phyloP scores from a whole-genome alignment of 2,329 filamentous ascomycete genomes.

The Cladosporium phlei region DNA sequence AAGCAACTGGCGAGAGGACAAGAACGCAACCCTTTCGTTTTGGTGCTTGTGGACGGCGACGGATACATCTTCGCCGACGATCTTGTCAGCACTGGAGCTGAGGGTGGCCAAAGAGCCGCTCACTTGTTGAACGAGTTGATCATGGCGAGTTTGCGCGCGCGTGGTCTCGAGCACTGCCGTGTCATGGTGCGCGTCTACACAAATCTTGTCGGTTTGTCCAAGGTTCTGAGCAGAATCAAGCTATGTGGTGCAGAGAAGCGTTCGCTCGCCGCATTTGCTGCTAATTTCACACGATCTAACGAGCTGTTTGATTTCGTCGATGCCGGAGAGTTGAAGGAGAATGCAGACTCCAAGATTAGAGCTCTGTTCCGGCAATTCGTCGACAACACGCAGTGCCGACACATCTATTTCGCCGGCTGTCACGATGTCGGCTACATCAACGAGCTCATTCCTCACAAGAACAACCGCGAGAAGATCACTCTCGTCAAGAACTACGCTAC shows the following conservation, averaged over 20 bases:
- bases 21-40: conserved; percentile 54
- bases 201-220: conserved; percentile 43
- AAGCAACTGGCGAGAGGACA: conserved; percentile 47
- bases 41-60: conserved; percentile 60
- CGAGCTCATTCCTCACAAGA: conserved; percentile 49
- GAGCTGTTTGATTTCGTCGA: conserved; percentile 59
- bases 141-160: conserved; percentile 40
- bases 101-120: conserved; percentile 55
- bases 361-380: conserved; percentile 49
- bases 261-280: conserved; percentile 52
- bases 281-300: conserved; percentile 54
- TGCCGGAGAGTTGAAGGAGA: conserved; percentile 57
- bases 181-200: conserved; percentile 46
- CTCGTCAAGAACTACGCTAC: conserved; percentile 51
- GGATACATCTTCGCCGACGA: conserved; percentile 46
- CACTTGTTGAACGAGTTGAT: conserved; percentile 50
- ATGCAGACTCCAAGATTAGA: conserved; percentile 57
- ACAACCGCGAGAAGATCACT: conserved; percentile 47
- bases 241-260: conserved; percentile 52
- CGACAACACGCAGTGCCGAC: conserved; percentile 58
- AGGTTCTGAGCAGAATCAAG: conserved; percentile 45
- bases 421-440: conserved; percentile 57
- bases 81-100: conserved; percentile 28
- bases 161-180: conserved; percentile 49
- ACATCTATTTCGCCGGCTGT: conserved; percentile 60